Evolutionary conservation across 768 basidiomycete genomes (phyloP).

Genomic region (Russula abietina): DNA sequence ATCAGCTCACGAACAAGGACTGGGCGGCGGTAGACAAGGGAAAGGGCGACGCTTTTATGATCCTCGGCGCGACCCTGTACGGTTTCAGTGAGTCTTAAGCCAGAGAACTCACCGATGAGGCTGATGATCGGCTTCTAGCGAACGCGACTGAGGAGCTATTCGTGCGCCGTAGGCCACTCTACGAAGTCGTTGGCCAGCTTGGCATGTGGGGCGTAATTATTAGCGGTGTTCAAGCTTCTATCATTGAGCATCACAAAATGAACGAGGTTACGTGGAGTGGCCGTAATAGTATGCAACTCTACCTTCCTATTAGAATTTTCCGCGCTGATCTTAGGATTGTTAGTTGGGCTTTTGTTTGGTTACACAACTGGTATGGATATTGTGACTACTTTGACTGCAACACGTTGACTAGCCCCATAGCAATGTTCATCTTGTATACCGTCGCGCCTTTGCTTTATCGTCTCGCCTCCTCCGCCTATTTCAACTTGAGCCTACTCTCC

Average conservation of each 20-base stretch:
- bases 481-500: slow-evolving; percentile 78
- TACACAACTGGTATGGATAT: slow-evolving; percentile 40
- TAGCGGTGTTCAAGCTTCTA: slow-evolving; percentile 71
- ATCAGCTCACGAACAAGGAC: slow-evolving; percentile 71
- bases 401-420: slow-evolving; percentile 29
- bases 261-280: slow-evolving; percentile 66
- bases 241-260: slow-evolving; percentile 65
- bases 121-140: slow-evolving; percentile 37
- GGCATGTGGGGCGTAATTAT: slow-evolving; percentile 82
- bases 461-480: slow-evolving; percentile 79
- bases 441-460: slow-evolving; percentile 82
- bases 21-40: slow-evolving; percentile 58
- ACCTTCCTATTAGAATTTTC: background rate
- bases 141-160: slow-evolving; percentile 88
- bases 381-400: background rate
- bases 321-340: slow-evolving; percentile 13
- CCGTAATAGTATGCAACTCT: slow-evolving; percentile 48
- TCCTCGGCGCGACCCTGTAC: slow-evolving; percentile 78
- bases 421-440: slow-evolving; percentile 83
- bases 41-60: slow-evolving; percentile 84
- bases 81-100: slow-evolving; percentile 61
- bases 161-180: slow-evolving; percentile 71
- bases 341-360: slow-evolving; percentile 48
- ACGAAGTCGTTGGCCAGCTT: slow-evolving; percentile 82
- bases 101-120: background rate